phyloP scores from a whole-genome alignment of 2,329 filamentous ascomycete genomes.

The Cladobotryum protrusum region DNA sequence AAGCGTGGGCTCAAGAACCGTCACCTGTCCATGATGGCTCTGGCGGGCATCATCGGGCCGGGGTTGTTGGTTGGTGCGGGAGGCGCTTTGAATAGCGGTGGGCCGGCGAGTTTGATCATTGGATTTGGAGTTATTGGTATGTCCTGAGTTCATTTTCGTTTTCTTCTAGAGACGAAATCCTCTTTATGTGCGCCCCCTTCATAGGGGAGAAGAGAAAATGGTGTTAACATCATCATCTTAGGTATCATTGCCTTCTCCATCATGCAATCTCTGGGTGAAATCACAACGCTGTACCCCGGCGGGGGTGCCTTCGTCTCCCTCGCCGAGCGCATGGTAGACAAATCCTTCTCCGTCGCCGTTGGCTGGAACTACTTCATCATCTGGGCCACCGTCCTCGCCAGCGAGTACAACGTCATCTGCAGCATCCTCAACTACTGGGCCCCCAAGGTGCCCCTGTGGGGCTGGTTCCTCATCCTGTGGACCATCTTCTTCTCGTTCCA shows the following conservation, averaged over 20 bases:
- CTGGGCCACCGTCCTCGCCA: conserved; percentile 59
- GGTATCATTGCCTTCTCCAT: conserved; percentile 58
- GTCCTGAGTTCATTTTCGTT: conserved; percentile 4
- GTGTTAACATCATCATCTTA: conserved; percentile 14
- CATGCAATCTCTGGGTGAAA: conserved; percentile 69
- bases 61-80: conserved; percentile 68
- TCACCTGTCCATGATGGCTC: conserved; percentile 60
- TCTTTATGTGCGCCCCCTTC: neutral
- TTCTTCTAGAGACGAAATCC: no score
- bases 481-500: conserved; percentile 63
- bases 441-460: conserved; percentile 55
- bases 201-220: neutral
- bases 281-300: conserved; percentile 67
- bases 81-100: conserved; percentile 60
- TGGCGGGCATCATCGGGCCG: conserved; percentile 60
- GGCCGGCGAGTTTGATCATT: conserved; percentile 65
- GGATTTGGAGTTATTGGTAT: conserved; percentile 63
- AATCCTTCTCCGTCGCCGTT: conserved; percentile 60
- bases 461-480: conserved; percentile 69
- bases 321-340: conserved; percentile 64
- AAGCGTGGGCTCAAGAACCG: conserved; percentile 64
- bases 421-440: conserved; percentile 63
- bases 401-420: conserved; percentile 65
- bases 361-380: conserved; percentile 70
- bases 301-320: conserved; percentile 66